Base-by-base conservation (phyloP, 202 grass and related monocot species). In the Setaria italica region DNA sequence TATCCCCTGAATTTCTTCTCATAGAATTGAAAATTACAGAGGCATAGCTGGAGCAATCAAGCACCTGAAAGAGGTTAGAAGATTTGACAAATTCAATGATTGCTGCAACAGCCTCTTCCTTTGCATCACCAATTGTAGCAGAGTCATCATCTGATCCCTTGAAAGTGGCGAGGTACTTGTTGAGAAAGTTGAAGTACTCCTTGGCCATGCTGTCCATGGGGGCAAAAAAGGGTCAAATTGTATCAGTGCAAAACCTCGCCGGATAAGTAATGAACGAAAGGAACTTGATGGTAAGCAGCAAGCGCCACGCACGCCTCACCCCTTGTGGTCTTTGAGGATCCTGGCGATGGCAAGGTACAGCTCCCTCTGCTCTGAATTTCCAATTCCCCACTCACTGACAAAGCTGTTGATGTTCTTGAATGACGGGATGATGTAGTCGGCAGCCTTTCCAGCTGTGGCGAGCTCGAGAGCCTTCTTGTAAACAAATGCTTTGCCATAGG, bases 41-140 rank as follows among this genome's bases (percentile, higher is more conserved):
- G 32, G 45, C 29, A 12, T 73, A 20, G 43, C 14, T 20, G 2
- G 30, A 62, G 46, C 51, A 86, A 62, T 2, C 0, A 62, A 71
- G 33, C 91, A 99, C 97, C 94, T 95, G 88, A 85, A 88, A 94
- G 76, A 96, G 74, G 72, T 83, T 84, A n/a, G 94, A 54, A 17
- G 94, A 92, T 74, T 87, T 99, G 12, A 99, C 89, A 72, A 99
- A 96, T 74, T 99, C 97, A 41, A 94, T 37, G 67, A 96, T 86
- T 58, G 90, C 88, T 11, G 87, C 85, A 5, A 83, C 87, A 80
- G 94, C 88, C 74, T 97, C 85, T 88, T 99, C 94, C 80, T 94
- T 96, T 9, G 90, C 94, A 39, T 88, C 93, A 87, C 51, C 84
- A 41, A 96, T 96, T 9, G 77, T 41, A 41, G 73, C 78, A 4